These are phyloP conservation scores for Bondarzewia mesenterica DNA, from an alignment of 1,284 basidiomycete species.

Conservation along the genomic window DNA sequence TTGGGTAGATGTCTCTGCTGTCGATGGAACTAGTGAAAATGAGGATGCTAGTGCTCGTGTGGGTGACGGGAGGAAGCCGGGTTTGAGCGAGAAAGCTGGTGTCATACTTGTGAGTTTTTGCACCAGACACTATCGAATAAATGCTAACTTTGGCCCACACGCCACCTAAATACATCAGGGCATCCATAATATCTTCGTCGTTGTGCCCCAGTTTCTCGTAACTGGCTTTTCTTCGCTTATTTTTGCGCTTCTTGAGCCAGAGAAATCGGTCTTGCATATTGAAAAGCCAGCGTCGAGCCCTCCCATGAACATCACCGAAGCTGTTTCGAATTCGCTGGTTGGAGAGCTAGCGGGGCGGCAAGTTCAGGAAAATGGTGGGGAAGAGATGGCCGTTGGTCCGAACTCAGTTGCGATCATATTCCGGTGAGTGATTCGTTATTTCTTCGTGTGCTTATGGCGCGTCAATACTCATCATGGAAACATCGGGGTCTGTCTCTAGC, in stretches of 20 bases:
- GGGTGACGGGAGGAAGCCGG: constrained; percentile 8
- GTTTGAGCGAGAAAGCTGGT: constrained; percentile 62
- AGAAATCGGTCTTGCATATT: constrained; percentile 36
- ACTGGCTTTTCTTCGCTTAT: constrained; percentile 59
- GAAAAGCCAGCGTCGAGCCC: constrained; percentile 18
- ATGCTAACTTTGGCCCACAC: too few relatives aligned
- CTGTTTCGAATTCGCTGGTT: not conserved
- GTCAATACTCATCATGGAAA: not conserved
- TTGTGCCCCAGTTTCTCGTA: constrained; percentile 69
- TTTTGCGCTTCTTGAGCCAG: constrained; percentile 60
- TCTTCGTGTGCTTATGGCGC: not conserved
- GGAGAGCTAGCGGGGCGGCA: constrained; percentile 8
- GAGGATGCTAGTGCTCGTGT: constrained; percentile 13
- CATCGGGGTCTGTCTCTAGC: constrained; percentile 26
- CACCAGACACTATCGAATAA: too few relatives aligned
- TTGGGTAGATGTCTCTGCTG: constrained; percentile 22
- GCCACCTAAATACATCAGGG: constrained; percentile 43
- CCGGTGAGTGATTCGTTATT: constrained; percentile 35
- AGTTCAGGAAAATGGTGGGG: constrained; percentile 12
- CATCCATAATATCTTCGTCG: constrained; percentile 88
- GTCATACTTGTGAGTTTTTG: constrained; percentile 68
- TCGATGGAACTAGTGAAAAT: constrained; percentile 12
- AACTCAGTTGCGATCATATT: constrained; percentile 77
- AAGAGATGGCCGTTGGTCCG: constrained; percentile 23
- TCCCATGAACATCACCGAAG: constrained; percentile 10